Conservation (phyloP, 176 grass and related monocot genomes). For the Avena eriantha region DNA sequence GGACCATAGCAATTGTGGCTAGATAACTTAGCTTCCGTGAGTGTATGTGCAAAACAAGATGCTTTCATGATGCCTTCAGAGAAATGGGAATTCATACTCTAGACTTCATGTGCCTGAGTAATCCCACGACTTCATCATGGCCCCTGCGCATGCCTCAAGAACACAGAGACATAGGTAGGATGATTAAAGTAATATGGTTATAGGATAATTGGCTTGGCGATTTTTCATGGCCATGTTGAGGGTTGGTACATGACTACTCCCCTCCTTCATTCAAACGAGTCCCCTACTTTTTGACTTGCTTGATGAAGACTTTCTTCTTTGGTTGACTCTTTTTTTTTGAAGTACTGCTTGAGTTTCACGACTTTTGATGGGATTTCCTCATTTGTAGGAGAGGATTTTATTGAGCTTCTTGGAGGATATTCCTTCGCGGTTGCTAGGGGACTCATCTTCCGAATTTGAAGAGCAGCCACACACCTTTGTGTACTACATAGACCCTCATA, state of each 20-base stretch:
- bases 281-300: neutral
- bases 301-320: neutral
- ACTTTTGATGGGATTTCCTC: neutral
- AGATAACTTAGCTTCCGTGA: neutral
- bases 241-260: neutral
- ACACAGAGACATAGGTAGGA: neutral
- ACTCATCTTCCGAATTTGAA: neutral
- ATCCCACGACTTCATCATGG: neutral
- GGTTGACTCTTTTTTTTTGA: neutral
- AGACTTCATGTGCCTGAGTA: neutral
- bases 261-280: neutral
- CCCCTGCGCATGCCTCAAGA: neutral
- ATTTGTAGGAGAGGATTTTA: neutral
- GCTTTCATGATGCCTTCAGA: neutral
- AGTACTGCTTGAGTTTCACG: neutral
- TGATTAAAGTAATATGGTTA: neutral
- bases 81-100: neutral
- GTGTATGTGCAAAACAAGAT: neutral
- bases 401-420: neutral
- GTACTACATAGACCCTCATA: neutral
- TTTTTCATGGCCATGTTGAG: neutral
- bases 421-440: neutral
- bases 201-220: neutral
- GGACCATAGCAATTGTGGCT: neutral
- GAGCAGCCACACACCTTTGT: neutral